Base-by-base conservation (phyloP, 345 rosid genomes). In the Brassica juncea region DNA sequence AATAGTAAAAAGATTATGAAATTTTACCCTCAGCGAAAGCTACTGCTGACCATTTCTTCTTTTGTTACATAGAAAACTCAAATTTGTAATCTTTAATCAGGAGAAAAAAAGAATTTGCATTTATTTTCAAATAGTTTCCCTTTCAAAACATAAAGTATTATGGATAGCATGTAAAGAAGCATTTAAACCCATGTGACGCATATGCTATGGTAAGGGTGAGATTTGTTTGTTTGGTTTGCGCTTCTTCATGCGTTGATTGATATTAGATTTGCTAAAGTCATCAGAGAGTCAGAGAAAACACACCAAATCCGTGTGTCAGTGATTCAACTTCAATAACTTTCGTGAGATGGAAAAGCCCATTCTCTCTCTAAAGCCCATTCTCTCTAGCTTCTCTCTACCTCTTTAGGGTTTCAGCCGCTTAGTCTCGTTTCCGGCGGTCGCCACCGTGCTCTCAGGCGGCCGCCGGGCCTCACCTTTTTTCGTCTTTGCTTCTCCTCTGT, bases 231-330 rank as follows among this genome's bases (percentile, higher is more conserved):
- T 66, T 71, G 34, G 16, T 27, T 23, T 66, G 78, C 65, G 35
- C 15, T 66, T 75, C 12, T 34, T 68, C 34, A 28, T 39, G 79
- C 59, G 23, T 16, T 60, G 42, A 21, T 68, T 68, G 31, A 68
- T 58, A 62, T 35, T 59, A 25, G 55, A 71, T 58, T 57, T 28
- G 39, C 32, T 7, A 7, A 47, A 59, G 73, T 76, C 68, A 67
- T 76, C 68, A 67, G 37, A 67, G 57, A 72, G 78, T 35, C 55
- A 28, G 31, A 28, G 31, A 28, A 28, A 28, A 28, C 12, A 75
- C 12, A 75, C 65, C 72, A 75, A 25, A 75, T 66, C 72, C 10
- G 9, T n/a, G 65, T 54, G 72, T 34, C 72, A 75, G 78, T 75
- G 71, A 21, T 4, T 57, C 42, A 28, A 15, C 42, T 27, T 75